Evolutionary conservation across 352 stramenopile genomes (phyloP).

Genomic region (Peronospora farinosa): DNA sequence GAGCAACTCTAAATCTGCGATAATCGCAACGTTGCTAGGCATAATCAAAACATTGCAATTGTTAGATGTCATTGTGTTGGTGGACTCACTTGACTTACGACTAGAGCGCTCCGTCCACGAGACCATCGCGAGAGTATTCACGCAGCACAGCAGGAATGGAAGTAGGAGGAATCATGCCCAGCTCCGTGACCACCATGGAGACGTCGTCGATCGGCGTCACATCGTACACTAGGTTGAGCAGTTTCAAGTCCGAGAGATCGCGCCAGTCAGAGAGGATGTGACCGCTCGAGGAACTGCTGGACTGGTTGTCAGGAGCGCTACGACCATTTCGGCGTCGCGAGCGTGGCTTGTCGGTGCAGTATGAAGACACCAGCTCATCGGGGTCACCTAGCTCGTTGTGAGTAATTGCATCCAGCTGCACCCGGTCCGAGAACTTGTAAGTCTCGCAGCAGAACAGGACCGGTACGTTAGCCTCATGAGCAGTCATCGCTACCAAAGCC

Average conservation of each 20-base stretch:
- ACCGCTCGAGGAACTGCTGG: constrained; percentile 9
- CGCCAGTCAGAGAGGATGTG: constrained; percentile 83
- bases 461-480: constrained; percentile 88
- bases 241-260: constrained; percentile 61
- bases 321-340: constrained; percentile 18
- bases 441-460: constrained; percentile 98
- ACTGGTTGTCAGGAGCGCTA: constrained; percentile 2
- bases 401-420: constrained; percentile 97
- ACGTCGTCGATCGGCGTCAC: constrained; percentile 96
- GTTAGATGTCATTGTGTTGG: constrained; percentile 1
- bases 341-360: constrained; percentile 47
- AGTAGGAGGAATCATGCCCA: constrained; percentile 96
- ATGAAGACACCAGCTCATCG: constrained; percentile 73
- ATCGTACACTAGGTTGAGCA: constrained; percentile 91
- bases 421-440: constrained; percentile 95
- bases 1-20: constrained; percentile 8
- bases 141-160: constrained; percentile 95
- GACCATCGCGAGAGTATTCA: constrained; percentile 82
- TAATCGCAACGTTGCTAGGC: background rate
- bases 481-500: constrained; percentile 89
- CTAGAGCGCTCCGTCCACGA: constrained; percentile 38
- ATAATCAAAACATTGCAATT: constrained; percentile 19
- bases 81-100: constrained; percentile 11
- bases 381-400: constrained; percentile 97
- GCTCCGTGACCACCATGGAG: constrained; percentile 95